Evolutionary conservation across 345 rosid genomes (phyloP).

Genomic region (Brassica rapa): DNA sequence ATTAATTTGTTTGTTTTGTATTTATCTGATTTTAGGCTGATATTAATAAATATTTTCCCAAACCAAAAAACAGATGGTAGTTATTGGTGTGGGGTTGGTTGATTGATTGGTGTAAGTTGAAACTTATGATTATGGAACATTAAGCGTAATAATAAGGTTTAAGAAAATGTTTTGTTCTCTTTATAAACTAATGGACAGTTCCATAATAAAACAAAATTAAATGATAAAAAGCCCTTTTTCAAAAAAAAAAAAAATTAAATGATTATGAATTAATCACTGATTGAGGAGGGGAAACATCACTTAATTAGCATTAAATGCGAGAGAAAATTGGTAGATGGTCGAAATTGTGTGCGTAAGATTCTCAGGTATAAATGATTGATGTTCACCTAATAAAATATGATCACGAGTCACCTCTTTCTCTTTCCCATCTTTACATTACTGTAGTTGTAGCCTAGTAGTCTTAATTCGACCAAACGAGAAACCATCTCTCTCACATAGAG

Average conservation of each 20-base stretch:
- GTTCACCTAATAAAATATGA: conserved; percentile 26
- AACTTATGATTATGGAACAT: conserved; percentile 9
- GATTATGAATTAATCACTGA: conserved; percentile 22
- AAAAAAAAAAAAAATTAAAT: background rate
- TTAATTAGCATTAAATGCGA: conserved; percentile 17
- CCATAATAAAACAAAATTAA: background rate
- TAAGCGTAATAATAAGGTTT: conserved; percentile 25
- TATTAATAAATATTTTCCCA: background rate
- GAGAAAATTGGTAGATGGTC: conserved; percentile 1
- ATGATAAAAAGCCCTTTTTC: too few species aligned
- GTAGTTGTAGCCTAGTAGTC: conserved; percentile 31
- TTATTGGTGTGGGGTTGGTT: conserved; percentile 28
- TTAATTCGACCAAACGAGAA: conserved; percentile 31
- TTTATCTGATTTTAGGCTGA: background rate
- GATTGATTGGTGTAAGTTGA: conserved; percentile 24
- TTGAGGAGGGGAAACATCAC: conserved; percentile 15
- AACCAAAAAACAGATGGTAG: conserved; percentile 5
- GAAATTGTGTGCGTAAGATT: conserved; percentile 12
- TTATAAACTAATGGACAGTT: conserved; percentile 6
- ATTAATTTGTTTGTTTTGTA: background rate
- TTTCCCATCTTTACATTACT: conserved; percentile 33
- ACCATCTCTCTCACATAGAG: conserved; percentile 10
- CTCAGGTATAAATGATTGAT: conserved; percentile 38
- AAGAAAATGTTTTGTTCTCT: conserved; percentile 18
- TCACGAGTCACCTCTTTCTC: conserved; percentile 27